Evolutionary conservation across 2,329 filamentous ascomycete species (phyloP), one percentile per base, ranked within the genome.

Genomic region (Beauveria sp.): DNA sequence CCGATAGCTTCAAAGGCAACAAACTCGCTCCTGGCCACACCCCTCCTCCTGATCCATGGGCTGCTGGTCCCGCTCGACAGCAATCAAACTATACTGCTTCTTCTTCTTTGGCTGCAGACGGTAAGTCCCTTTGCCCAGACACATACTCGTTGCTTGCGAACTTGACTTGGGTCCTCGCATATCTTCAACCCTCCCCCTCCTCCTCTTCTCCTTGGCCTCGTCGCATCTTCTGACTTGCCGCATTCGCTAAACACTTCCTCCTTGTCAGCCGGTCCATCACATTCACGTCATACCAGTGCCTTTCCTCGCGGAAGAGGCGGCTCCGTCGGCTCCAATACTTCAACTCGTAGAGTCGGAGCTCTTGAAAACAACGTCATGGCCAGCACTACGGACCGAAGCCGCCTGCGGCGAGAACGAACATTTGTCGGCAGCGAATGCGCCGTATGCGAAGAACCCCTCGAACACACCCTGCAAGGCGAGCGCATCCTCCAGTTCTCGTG

Each of bases 391-490:
- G 91, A 96, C 70, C 83, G 91, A 70, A 87, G 84, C 69, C 87
- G 91, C 66, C 87, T 86, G 66, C 85, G 95, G 71, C 84, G 93
- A 71, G 93, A 98, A 76, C 85, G 95, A 72, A 99, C 93, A 2
- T 98, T 97, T 76, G 90, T 98, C 60, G 95, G 95, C 51, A 92
- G 87, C 72, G 90, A 96, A 77, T 99, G 95, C 76, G 90, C 93
- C 56, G 93, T 97, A 18, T 99, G 95, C 72, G 95, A 99, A 73
- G 95, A 99, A 77, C 93, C 93, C 3, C 78, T 99, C 64, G 95
- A 98, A 75, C 93, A 98, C 74, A 99, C 92, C 3, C 81, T 99
- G 52, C 89, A 90, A 56, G 95, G 95, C 63, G 95, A 99, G 78
- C 87, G 92, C 67, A 92, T 99, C 64, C 80, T 99, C 59, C 95